Base-by-base conservation (phyloP, 2,329 filamentous ascomycete genomes). In the Helotiales sp. region DNA sequence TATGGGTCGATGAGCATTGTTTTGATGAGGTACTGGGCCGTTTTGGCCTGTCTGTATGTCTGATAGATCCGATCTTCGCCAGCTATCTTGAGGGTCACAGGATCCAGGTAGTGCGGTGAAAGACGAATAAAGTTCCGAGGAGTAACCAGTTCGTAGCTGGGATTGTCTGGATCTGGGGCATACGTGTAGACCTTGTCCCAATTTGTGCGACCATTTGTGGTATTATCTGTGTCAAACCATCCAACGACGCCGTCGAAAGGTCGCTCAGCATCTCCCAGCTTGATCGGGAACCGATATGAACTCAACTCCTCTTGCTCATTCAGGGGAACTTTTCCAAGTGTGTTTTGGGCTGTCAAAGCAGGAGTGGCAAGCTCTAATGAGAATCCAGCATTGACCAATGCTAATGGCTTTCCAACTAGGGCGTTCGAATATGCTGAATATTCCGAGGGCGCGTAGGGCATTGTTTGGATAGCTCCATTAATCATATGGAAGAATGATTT, bases 361-460 rank as follows among this genome's bases (percentile, higher is more conserved):
- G 58, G 58, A 7, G 45, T 22, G 17, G 58, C 58, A 11, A 83
- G 72, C 71, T 83, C 81, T 0, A 83, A 64, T 0, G 75, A 78
- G 71, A 71, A 80, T 2, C 79, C 81, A 17, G 73, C 76, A 40
- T 82, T 80, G 24, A 79, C 77, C 0, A 83, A 75, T 0, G 81
- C 81, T 0, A 83, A 73, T 0, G 82, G 81, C 50, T 77, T 78
- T 1, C 82, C 81, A 1, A 61, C 28, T 3, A 61, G 17, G 2
- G 58, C 22, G 11, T n/a, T 49, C 10, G 58, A 24, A 32, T 61
- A 61, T 10, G 17, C 24, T 2, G 22, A 37, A 24, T 61, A 61
- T 13, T 26, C 20, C 11, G 37, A 24, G 3, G 58, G 58, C 3
- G 58, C 28, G 32, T 47, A 61, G 4, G 58, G 28, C 58, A 61